These are phyloP conservation scores for Trametes villosa DNA, from an alignment of 768 basidiomycete species.

Conservation along the genomic window DNA sequence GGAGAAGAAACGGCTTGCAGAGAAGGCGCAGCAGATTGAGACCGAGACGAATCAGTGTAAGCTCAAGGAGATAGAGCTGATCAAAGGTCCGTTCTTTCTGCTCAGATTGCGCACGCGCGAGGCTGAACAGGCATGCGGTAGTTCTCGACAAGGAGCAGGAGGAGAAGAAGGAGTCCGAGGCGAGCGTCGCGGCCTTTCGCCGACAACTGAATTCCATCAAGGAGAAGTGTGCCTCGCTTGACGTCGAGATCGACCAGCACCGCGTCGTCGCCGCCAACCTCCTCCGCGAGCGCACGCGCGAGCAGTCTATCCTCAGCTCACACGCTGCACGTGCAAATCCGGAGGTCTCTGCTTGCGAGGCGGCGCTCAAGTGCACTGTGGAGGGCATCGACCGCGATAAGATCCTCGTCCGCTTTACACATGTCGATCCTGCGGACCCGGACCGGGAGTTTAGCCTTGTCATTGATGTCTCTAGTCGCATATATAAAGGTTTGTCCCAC, in stretches of 20 bases:
- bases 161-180: slow-evolving; percentile 72
- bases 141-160: slow-evolving; percentile 72
- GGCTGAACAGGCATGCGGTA: slow-evolving; percentile 29
- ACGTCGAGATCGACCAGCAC: slow-evolving; percentile 76
- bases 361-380: slow-evolving; percentile 62
- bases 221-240: slow-evolving; percentile 61
- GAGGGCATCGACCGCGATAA: slow-evolving; percentile 79
- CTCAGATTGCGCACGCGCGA: background rate
- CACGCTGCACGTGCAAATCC: slow-evolving; percentile 56
- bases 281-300: slow-evolving; percentile 70
- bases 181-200: slow-evolving; percentile 60
- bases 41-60: slow-evolving; percentile 77
- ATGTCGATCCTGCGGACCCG: slow-evolving; percentile 60
- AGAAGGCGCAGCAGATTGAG: slow-evolving; percentile 66
- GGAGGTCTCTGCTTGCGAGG: slow-evolving; percentile 62
- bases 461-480: slow-evolving; percentile 65
- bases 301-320: slow-evolving; percentile 56
- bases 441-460: slow-evolving; percentile 74
- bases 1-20: slow-evolving; percentile 64
- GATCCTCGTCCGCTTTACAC: slow-evolving; percentile 73
- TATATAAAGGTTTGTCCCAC: slow-evolving; percentile 64
- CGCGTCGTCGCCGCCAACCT: slow-evolving; percentile 64
- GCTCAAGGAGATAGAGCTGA: slow-evolving; percentile 75
- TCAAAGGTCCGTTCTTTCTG: slow-evolving; percentile 58
- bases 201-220: slow-evolving; percentile 67